phyloP scores from a whole-genome alignment of 441 rosid genomes.

The Cnidoscolus chayamansa region DNA sequence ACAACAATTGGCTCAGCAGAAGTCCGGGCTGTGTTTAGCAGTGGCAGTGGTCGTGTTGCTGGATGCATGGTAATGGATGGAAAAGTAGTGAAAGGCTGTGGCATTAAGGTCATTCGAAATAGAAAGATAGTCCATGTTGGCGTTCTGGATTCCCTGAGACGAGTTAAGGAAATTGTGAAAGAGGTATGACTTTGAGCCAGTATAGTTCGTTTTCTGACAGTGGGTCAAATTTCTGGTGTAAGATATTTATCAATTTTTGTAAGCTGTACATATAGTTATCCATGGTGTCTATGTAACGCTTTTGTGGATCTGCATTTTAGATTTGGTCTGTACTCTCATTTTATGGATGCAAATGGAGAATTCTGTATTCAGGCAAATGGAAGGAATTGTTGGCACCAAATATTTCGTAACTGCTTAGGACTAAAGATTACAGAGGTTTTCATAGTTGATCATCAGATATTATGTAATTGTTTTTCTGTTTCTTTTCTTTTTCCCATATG shows the following conservation, averaged over 20 bases:
- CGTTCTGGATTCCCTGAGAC: slow-evolving; percentile 72
- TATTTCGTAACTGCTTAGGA: background rate
- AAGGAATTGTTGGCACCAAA: background rate
- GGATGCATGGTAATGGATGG: slow-evolving; percentile 99
- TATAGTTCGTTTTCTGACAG: background rate
- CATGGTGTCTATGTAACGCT: slow-evolving; percentile 1
- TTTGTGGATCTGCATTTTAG: background rate
- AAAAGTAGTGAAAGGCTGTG: slow-evolving; percentile 77
- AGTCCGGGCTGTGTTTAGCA: slow-evolving; percentile 88
- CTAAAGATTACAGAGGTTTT: background rate
- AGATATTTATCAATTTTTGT: background rate
- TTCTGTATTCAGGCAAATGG: background rate
- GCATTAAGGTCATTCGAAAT: slow-evolving; percentile 69
- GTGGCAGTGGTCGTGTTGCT: slow-evolving; percentile 98
- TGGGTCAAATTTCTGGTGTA: background rate
- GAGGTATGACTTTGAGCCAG: slow-evolving; percentile 53
- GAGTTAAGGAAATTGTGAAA: slow-evolving; percentile 85
- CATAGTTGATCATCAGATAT: background rate
- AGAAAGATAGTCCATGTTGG: slow-evolving; percentile 65
- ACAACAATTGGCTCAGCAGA: slow-evolving; percentile 78
- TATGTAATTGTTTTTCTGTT: background rate
- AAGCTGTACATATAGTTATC: background rate
- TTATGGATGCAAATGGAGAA: background rate
- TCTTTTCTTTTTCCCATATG: background rate
- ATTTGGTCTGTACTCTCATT: background rate